Evolutionary conservation across 345 rosid genomes (phyloP).

Genomic region (Draba incana): DNA sequence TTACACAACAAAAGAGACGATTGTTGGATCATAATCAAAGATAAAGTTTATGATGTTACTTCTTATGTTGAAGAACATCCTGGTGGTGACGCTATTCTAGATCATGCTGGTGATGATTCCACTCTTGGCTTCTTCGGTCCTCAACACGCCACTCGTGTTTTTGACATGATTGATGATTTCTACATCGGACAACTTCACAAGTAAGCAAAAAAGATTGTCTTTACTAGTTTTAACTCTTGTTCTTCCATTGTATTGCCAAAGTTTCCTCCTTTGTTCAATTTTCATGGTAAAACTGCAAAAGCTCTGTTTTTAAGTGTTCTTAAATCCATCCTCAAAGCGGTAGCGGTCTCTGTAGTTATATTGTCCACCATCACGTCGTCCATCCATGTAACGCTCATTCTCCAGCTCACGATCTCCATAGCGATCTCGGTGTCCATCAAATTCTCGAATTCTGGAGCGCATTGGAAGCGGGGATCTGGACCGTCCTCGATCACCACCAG

Average conservation of each 20-base stretch:
- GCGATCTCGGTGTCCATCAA: constrained; percentile 61
- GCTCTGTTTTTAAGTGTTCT: constrained; percentile 10
- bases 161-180: constrained; percentile 85
- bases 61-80: constrained; percentile 96
- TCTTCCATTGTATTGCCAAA: constrained; percentile 24
- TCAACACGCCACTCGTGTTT: constrained; percentile 77
- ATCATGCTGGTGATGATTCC: constrained; percentile 92
- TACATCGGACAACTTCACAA: constrained; percentile 63
- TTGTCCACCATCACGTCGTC: constrained; percentile 76
- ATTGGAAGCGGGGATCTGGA: constrained; percentile 55
- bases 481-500: constrained; percentile 66
- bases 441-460: constrained; percentile 66
- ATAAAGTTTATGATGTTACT: constrained; percentile 83
- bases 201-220: neutral
- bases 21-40: constrained; percentile 90
- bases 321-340: constrained; percentile 54
- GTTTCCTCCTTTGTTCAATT: neutral
- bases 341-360: constrained; percentile 61
- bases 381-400: constrained; percentile 56
- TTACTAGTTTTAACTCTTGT: neutral
- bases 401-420: constrained; percentile 48
- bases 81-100: constrained; percentile 91
- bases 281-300: neutral
- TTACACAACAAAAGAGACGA: constrained; percentile 75
- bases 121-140: constrained; percentile 95